These are phyloP conservation scores for Pestalotiopsis sp. DNA, from an alignment of 2,329 filamentous ascomycete genomes.

Conservation along the genomic window DNA sequence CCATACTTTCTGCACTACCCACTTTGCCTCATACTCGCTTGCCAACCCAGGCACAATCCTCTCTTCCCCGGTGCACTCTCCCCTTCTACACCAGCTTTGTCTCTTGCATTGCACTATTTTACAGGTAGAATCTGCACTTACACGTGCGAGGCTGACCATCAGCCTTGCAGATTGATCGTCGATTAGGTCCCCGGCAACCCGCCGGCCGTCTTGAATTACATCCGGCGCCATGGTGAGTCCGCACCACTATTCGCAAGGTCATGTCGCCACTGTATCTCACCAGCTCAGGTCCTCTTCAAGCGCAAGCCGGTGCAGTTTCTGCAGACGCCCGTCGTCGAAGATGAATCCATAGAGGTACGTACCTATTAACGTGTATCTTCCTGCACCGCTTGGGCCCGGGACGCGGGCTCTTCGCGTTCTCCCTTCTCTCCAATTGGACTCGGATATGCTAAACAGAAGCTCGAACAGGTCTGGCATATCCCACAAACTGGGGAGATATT, in stretches of 20 bases:
- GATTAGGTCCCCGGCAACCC: constrained; percentile 14
- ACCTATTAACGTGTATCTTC: constrained; percentile 13
- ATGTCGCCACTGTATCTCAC: constrained; percentile 17
- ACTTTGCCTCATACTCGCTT: constrained; percentile 15
- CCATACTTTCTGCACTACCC: constrained; percentile 14
- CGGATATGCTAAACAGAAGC: constrained; percentile 14
- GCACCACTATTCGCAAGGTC: constrained; percentile 19
- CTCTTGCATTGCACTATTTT: too few relatives aligned
- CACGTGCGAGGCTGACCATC: constrained; percentile 36
- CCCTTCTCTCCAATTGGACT: neutral
- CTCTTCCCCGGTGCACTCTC: constrained; percentile 17
- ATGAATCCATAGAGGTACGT: constrained; percentile 82
- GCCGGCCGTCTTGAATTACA: constrained; percentile 3
- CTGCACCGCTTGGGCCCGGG: constrained; percentile 15
- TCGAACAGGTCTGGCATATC: constrained; percentile 83
- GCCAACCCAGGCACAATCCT: constrained; percentile 23
- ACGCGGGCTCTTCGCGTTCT: constrained; percentile 9
- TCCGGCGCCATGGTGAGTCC: constrained; percentile 36
- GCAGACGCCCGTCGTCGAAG: constrained; percentile 70
- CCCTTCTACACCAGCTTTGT: neutral
- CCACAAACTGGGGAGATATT: constrained; percentile 90
- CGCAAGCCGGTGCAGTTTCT: constrained; percentile 90
- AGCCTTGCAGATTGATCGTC: constrained; percentile 44
- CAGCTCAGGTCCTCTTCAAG: constrained; percentile 84
- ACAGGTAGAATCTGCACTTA: constrained; percentile 9